Conservation (phyloP, 1,139 yeast species). For the Blastobotrys arbuscula region DNA sequence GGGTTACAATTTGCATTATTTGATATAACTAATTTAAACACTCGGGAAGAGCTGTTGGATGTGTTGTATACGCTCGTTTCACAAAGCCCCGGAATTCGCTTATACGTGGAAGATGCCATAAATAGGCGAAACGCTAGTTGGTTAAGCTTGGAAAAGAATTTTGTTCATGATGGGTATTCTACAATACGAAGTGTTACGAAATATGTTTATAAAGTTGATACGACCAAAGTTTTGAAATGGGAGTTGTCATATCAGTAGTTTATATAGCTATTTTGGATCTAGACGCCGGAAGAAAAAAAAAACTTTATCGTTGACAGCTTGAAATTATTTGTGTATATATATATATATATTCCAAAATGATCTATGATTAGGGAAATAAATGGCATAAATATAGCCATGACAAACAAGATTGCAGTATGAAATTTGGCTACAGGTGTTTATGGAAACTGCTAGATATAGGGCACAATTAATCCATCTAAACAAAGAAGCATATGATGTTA, state of each 20-base stretch:
- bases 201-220: slow-evolving; percentile 4
- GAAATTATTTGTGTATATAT: too few species aligned
- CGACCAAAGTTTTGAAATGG: neutral
- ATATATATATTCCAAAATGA: neutral
- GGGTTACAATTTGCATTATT: slow-evolving; percentile 1
- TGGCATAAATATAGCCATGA: neutral
- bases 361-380: too few species aligned
- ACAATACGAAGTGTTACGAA: neutral
- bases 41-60: neutral
- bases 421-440: neutral
- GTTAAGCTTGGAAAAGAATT: neutral
- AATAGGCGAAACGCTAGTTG: neutral
- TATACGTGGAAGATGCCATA: slow-evolving; percentile 1
- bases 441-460: neutral
- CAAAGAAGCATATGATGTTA: neutral
- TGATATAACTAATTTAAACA: neutral
- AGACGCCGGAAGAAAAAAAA: too few species aligned
- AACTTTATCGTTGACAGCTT: too few species aligned
- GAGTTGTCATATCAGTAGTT: too few species aligned
- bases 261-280: too few species aligned
- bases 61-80: neutral
- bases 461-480: neutral
- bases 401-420: neutral
- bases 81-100: neutral
- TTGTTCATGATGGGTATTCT: neutral